phyloP scores from a whole-genome alignment of 2,329 filamentous ascomycete species.

The Epichloe hybrida region DNA sequence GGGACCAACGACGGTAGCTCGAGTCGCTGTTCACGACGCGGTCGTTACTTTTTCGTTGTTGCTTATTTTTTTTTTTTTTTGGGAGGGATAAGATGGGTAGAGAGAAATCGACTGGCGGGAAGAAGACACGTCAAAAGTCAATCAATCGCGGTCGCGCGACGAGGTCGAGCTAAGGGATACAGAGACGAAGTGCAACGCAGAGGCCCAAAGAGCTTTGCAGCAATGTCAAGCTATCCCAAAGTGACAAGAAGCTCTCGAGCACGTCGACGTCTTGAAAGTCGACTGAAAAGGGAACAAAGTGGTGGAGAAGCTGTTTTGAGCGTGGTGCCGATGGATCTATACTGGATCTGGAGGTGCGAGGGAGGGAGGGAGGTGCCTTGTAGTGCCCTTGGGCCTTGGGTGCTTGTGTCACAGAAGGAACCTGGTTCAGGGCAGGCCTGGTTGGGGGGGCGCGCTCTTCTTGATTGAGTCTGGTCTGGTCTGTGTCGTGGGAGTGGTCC shows the following conservation, averaged over 20 bases:
- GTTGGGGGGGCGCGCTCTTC: constrained; percentile 17
- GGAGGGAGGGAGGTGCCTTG: constrained; percentile 26
- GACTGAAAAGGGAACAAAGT: constrained; percentile 37
- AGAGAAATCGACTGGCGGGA: constrained; percentile 1
- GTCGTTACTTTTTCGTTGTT: background rate
- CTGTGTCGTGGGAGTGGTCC: constrained; percentile 11
- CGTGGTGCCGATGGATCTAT: constrained; percentile 52
- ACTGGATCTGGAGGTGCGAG: constrained; percentile 49
- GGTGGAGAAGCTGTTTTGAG: constrained; percentile 52
- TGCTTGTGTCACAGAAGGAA: background rate
- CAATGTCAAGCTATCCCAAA: constrained; percentile 5
- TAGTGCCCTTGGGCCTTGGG: background rate
- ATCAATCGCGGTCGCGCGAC: constrained; percentile 1
- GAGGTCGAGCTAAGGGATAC: background rate
- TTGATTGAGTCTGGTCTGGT: constrained; percentile 23
- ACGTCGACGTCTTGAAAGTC: constrained; percentile 7
- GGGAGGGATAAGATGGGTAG: background rate
- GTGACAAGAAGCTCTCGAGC: constrained; percentile 19
- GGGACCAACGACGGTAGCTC: constrained; percentile 1
- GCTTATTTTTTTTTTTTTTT: background rate
- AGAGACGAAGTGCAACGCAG: background rate
- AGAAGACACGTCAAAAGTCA: constrained; percentile 1
- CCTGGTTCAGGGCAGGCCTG: background rate
- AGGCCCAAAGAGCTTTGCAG: background rate
- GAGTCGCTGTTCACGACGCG: constrained; percentile 1